phyloP scores from a whole-genome alignment of 106 monocot species.

The Apostasia shenzhenica region DNA sequence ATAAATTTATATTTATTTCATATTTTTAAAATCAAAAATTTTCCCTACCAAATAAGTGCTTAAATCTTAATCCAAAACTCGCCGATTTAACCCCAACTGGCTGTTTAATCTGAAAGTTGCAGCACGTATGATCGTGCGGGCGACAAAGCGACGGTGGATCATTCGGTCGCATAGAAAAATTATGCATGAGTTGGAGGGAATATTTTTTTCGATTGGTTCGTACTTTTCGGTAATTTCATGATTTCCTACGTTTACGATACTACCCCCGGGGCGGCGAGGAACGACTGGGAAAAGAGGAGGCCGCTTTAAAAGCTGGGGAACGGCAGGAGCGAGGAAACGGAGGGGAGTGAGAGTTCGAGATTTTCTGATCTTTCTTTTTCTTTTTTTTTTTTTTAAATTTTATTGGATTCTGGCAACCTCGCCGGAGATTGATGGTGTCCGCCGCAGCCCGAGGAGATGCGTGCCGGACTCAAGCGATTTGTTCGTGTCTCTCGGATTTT shows the following conservation, averaged over 20 bases:
- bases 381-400: too few species aligned
- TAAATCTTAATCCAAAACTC: too few species aligned
- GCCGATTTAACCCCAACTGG: too few species aligned
- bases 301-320: slow-evolving; percentile 8
- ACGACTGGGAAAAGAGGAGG: not conserved
- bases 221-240: slow-evolving; percentile 1
- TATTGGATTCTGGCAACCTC: not conserved
- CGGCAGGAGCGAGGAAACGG: not conserved
- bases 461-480: not conserved
- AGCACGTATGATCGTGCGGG: not conserved
- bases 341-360: not conserved
- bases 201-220: not conserved
- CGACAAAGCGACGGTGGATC: not conserved
- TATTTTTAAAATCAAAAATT: too few species aligned
- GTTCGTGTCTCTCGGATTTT: not conserved
- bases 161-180: not conserved
- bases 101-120: too few species aligned
- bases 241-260: slow-evolving; percentile 2
- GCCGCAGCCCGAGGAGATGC: too few species aligned
- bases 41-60: too few species aligned
- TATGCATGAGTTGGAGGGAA: not conserved
- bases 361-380: not conserved
- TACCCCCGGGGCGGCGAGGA: slow-evolving; percentile 2
- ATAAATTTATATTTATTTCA: too few species aligned
- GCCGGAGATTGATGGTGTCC: not conserved